Evolutionary conservation across 2,329 filamentous ascomycete species (phyloP).

Genomic region (Paraconiothyrium brasiliense): DNA sequence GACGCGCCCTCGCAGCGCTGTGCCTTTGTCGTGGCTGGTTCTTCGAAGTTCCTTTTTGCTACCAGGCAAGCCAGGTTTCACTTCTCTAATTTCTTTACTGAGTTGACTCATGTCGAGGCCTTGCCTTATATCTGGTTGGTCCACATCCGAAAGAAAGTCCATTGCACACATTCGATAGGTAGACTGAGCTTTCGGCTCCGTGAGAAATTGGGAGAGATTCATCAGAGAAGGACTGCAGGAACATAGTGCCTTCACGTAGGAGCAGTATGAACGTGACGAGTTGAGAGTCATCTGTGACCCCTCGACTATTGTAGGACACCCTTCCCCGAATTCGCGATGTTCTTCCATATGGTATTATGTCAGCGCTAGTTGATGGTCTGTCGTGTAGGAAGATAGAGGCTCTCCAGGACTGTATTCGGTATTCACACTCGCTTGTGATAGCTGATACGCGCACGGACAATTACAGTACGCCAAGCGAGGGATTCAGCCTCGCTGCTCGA

Average conservation of each 20-base stretch:
- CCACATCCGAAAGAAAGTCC: background rate
- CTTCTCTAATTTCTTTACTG: background rate
- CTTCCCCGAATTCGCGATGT: too few species aligned
- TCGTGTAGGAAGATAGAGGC: too few species aligned
- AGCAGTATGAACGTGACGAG: background rate
- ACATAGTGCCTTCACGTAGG: constrained; percentile 1
- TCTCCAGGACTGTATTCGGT: too few species aligned
- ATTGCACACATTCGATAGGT: background rate
- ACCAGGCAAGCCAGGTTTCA: background rate
- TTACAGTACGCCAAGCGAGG: too few species aligned
- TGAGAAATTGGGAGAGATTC: background rate
- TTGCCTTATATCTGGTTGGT: background rate
- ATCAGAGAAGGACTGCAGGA: background rate
- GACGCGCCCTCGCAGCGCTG: constrained; percentile 20
- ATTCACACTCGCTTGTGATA: too few species aligned
- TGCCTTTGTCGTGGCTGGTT: background rate
- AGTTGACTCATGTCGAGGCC: background rate
- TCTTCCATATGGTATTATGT: too few species aligned
- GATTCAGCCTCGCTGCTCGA: too few species aligned
- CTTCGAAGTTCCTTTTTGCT: background rate
- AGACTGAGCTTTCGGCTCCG: background rate
- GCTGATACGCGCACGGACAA: too few species aligned
- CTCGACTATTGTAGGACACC: too few species aligned
- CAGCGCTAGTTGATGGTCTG: too few species aligned
- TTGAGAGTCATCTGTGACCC: background rate